phyloP scores from a whole-genome alignment of 106 monocot genomes.

The Dendrobium officinale region DNA sequence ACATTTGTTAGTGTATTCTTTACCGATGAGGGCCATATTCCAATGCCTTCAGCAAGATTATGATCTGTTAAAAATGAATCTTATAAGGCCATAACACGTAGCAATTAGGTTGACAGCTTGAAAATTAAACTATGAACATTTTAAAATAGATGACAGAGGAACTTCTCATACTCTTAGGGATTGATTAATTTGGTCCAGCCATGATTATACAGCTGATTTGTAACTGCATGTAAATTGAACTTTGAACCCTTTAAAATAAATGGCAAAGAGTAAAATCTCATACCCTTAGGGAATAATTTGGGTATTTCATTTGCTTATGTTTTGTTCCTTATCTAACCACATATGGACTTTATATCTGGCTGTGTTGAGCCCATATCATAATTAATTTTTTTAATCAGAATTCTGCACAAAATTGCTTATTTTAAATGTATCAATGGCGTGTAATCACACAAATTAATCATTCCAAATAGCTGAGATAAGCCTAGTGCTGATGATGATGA shows the following conservation, averaged over 20 bases:
- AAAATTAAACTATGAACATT: not conserved
- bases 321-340: not conserved
- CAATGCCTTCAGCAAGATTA: not conserved
- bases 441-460: not conserved
- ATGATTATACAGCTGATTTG: not conserved
- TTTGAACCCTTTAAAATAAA: not conserved
- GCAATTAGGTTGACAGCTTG: not conserved
- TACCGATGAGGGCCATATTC: not conserved
- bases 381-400: not conserved
- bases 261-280: not conserved
- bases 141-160: slow-evolving; percentile 2
- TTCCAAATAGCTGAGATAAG: not conserved
- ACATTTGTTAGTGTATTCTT: not conserved
- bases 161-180: not conserved
- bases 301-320: not conserved
- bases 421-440: not conserved
- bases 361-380: not conserved
- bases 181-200: not conserved
- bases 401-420: not conserved
- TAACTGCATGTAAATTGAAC: not conserved
- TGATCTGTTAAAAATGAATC: not conserved
- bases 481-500: not conserved
- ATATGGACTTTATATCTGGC: not conserved
- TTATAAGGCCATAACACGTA: not conserved
- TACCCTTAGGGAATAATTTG: not conserved